phyloP scores from a whole-genome alignment of 805 yeast genomes.

The Teunomyces stri region DNA sequence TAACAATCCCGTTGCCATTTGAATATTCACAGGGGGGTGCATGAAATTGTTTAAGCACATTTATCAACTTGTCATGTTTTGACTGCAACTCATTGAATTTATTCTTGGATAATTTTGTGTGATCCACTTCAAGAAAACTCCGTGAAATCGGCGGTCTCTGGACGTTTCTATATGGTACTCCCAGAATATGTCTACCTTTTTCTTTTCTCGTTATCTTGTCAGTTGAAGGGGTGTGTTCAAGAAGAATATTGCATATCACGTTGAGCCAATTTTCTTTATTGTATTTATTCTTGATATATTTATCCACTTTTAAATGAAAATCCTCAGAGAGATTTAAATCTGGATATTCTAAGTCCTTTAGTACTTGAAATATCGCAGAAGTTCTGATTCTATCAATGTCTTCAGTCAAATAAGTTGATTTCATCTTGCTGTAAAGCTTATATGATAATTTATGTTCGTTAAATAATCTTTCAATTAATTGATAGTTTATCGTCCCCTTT shows the following conservation, averaged over 20 bases:
- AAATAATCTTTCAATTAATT: too few species aligned
- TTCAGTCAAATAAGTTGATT: conserved; percentile 6
- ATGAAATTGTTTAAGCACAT: conserved; percentile 21
- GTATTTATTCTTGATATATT: background rate
- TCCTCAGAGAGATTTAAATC: conserved; percentile 6
- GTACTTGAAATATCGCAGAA: conserved; percentile 13
- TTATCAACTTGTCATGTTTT: conserved; percentile 27
- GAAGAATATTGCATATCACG: background rate
- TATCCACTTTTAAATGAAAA: conserved; percentile 3
- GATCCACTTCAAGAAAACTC: conserved; percentile 9
- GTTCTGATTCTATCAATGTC: conserved; percentile 9
- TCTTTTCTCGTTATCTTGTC: conserved; percentile 12
- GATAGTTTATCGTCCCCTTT: too few species aligned
- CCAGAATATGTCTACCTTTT: conserved; percentile 12
- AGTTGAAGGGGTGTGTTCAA: conserved; percentile 1
- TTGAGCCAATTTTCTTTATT: background rate
- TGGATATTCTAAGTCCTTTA: conserved; percentile 8
- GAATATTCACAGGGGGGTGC: conserved; percentile 24
- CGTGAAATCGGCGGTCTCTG: conserved; percentile 13
- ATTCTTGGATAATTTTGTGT: conserved; percentile 14
- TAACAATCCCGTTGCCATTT: conserved; percentile 34
- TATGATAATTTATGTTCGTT: background rate
- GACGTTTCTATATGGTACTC: conserved; percentile 10
- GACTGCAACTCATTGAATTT: conserved; percentile 20
- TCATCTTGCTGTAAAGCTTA: conserved; percentile 12